These are phyloP conservation scores for Aspergillus panamensis DNA, from an alignment of 495 filamentous ascomycete species.

Conservation along the genomic window DNA sequence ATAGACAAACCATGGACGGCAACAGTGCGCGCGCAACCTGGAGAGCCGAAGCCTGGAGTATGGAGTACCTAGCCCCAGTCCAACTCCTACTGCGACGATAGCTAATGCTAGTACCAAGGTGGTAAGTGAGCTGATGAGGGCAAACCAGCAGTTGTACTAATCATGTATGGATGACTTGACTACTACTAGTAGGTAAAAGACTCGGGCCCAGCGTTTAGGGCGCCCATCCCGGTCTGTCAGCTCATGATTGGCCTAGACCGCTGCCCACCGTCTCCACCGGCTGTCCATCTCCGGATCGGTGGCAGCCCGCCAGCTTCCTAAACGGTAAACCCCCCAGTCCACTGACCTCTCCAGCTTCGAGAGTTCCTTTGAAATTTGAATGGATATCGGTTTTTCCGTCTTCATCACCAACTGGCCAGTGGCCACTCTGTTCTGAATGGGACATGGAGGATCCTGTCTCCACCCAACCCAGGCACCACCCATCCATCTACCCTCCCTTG, in stretches of 20 bases:
- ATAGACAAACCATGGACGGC: not conserved
- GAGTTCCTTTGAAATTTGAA: not conserved
- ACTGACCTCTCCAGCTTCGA: conserved; percentile 10
- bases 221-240: not conserved
- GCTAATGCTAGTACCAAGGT: too few relatives aligned
- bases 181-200: not conserved
- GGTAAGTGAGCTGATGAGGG: not conserved
- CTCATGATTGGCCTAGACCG: not conserved
- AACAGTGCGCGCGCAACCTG: not conserved
- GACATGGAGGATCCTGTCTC: not conserved
- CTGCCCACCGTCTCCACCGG: not conserved
- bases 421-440: not conserved
- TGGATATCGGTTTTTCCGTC: conserved; percentile 2
- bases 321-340: conserved; percentile 1
- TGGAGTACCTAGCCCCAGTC: not conserved
- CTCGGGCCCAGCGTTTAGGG: not conserved
- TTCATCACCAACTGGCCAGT: not conserved
- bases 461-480: conserved; percentile 2
- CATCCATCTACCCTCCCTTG: not conserved
- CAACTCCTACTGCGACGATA: too few relatives aligned
- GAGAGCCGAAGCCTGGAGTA: not conserved
- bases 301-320: not conserved
- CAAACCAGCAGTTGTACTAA: not conserved
- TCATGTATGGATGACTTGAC: not conserved
- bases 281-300: conserved; percentile 9